Base-by-base conservation (phyloP, 192 early-diverging fungal species). In the Backusella tuberculispora region DNA sequence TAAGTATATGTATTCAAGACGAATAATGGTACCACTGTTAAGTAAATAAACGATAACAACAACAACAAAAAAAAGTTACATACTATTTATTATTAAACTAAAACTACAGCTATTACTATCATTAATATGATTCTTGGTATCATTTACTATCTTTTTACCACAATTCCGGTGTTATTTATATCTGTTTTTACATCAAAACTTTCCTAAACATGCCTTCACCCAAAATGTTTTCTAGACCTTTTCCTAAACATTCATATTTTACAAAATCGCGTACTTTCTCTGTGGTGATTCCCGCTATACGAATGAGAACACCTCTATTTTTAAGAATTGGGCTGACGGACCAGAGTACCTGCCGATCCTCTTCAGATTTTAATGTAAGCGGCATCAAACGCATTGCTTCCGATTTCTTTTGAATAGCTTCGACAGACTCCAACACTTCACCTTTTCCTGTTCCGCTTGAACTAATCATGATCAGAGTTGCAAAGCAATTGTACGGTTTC, bases 401-500 rank as follows among this genome's bases (percentile, higher is more conserved):
- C 5, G 77, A 74, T 34, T 64, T 66, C n/a, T 56, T 53, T 34
- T 71, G 67, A 14, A 83, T 66, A 5, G 34, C 17, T 14, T 72
- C 9, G 41, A 63, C 53, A 0, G 74, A 69, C 24, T 66, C 19
- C 3, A 73, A 29, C 38, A 78, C 53, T 3, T 19, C 5, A n/a
- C 40, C 5, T 2, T 34, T 34, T 60, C 53, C 53, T 34, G 72
- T 9, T 19, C 56, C 46, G 26, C 46, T 41, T 15, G 29, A 44
- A 37, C 56, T 43, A 5, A 90, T 78, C 48, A 93, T 76, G 63
- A 91, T 86, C 4, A 93, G 69, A 24, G 87, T 90, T 12, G 88
- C 90, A 74, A 88, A 90, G 47, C 89, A 90, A 8, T 85, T 82
- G 64, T 90, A 90, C 3, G 85, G 86, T 40, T 78, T 75, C 47